These are phyloP conservation scores for Gastrolobium bilobum DNA, from an alignment of 306 rosid genomes.

Conservation along the genomic window DNA sequence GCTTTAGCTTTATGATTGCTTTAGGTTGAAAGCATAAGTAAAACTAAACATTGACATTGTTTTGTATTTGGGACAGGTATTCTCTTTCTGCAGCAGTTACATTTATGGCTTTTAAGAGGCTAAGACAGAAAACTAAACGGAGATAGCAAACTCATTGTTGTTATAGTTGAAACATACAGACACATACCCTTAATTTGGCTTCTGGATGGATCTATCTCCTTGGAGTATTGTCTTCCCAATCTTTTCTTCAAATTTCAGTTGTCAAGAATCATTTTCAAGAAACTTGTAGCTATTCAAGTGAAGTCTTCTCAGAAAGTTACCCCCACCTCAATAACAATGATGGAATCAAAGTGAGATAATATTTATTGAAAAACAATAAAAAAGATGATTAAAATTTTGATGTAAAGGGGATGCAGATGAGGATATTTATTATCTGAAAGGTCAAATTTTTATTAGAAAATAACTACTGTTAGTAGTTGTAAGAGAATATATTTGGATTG, in stretches of 20 bases:
- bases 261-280: conserved; percentile 40
- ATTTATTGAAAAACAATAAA: conserved; percentile 7
- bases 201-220: neutral
- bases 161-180: conserved; percentile 15
- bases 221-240: conserved; percentile 32
- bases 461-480: conserved; percentile 4
- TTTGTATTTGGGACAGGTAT: conserved; percentile 70
- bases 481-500: conserved; percentile 27
- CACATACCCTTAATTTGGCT: conserved; percentile 7
- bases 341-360: conserved; percentile 35
- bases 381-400: conserved; percentile 9
- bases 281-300: conserved; percentile 28
- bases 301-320: conserved; percentile 29
- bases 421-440: conserved; percentile 37
- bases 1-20: conserved; percentile 28
- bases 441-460: conserved; percentile 28
- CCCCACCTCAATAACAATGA: conserved; percentile 28
- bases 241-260: conserved; percentile 26
- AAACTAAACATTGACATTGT: too few species aligned
- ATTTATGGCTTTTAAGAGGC: conserved; percentile 87
- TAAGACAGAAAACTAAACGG: conserved; percentile 61
- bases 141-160: conserved; percentile 55
- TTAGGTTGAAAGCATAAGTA: neutral
- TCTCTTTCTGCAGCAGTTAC: conserved; percentile 94
- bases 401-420: conserved; percentile 7